Evolutionary conservation across 2,329 filamentous ascomycete species (phyloP).

Genomic region (Penicillium glabrum): DNA sequence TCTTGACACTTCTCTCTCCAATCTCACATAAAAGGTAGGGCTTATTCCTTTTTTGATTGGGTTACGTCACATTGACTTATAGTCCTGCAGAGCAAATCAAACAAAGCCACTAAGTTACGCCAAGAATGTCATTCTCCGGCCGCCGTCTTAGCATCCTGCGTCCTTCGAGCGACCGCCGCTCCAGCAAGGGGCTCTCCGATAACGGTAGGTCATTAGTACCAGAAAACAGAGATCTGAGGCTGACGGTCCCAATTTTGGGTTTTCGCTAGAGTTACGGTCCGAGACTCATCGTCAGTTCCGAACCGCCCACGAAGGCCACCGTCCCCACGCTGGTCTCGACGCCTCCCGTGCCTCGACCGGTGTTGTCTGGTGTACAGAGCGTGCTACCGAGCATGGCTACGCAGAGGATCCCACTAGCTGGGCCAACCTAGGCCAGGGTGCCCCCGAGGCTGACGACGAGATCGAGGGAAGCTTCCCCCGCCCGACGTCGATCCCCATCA

Average conservation of each 20-base stretch:
- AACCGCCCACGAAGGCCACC: conserved; percentile 84
- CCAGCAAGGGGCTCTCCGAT: conserved; percentile 45
- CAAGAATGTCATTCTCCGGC: conserved; percentile 48
- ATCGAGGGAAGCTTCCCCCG: conserved; percentile 86
- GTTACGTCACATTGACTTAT: neutral
- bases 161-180: conserved; percentile 36
- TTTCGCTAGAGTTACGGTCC: conserved; percentile 68
- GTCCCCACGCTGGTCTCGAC: conserved; percentile 87
- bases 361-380: conserved; percentile 74
- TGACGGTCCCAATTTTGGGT: neutral
- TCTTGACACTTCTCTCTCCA: neutral
- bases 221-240: neutral
- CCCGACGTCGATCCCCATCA: conserved; percentile 75
- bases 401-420: conserved; percentile 76
- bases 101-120: conserved; percentile 1
- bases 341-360: conserved; percentile 85
- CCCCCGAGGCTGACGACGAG: conserved; percentile 89
- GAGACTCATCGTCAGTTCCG: conserved; percentile 88
- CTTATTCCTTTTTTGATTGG: neutral
- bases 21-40: neutral
- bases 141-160: conserved; percentile 46
- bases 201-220: conserved; percentile 38
- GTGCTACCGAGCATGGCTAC: conserved; percentile 86
- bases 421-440: conserved; percentile 94
- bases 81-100: neutral